These are phyloP conservation scores for Pyrenophora teres DNA, from an alignment of 2,329 filamentous ascomycete genomes.

Conservation along the genomic window DNA sequence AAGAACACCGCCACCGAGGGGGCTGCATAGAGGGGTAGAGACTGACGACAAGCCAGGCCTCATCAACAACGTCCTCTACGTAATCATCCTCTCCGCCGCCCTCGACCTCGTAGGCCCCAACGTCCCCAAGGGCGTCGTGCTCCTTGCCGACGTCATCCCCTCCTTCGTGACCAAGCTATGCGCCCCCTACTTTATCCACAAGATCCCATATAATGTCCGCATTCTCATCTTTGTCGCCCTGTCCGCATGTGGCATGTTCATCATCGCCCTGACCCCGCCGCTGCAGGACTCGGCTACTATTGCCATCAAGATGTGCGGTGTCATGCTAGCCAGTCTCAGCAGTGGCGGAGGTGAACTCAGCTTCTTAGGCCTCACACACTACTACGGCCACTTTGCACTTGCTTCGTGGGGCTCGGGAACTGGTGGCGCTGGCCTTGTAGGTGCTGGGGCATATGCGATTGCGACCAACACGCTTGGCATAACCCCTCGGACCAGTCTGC, in stretches of 20 bases:
- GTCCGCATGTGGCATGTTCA: constrained; percentile 84
- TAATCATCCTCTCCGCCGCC: constrained; percentile 92
- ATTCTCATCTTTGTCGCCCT: constrained; percentile 74
- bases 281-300: constrained; percentile 64
- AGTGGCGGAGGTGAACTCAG: constrained; percentile 88
- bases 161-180: constrained; percentile 86
- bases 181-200: constrained; percentile 92
- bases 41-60: constrained; percentile 60
- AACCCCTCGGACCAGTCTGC: constrained; percentile 72
- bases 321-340: constrained; percentile 82
- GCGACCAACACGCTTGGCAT: constrained; percentile 81
- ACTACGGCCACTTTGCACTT: constrained; percentile 84
- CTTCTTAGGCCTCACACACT: constrained; percentile 90
- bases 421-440: constrained; percentile 83
- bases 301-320: constrained; percentile 76
- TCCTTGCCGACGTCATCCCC: constrained; percentile 90
- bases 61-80: constrained; percentile 98
- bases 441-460: constrained; percentile 84
- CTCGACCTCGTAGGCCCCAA: constrained; percentile 88
- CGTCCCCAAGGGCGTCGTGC: constrained; percentile 87
- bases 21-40: background rate
- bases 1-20: too few species aligned
- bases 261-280: constrained; percentile 79
- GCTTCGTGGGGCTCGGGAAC: constrained; percentile 93
- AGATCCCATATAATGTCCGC: constrained; percentile 77